These are phyloP conservation scores for Alternaria sp. DNA, from an alignment of 2,329 filamentous ascomycete species.

Conservation along the genomic window DNA sequence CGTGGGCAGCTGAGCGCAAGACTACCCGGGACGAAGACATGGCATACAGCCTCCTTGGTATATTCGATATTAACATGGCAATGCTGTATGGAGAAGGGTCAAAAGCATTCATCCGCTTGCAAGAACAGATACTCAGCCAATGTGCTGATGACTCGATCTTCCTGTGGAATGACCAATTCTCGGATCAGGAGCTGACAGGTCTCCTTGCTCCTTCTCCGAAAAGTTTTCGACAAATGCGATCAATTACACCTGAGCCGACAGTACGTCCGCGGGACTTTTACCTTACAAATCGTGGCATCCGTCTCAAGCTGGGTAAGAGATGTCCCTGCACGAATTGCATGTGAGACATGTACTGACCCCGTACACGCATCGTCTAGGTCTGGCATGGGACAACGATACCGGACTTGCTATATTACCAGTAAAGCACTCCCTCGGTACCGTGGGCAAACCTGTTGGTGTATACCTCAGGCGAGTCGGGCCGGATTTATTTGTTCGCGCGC, in stretches of 20 bases:
- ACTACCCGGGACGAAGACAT: constrained; percentile 30
- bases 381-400: constrained; percentile 12
- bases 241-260: constrained; percentile 3
- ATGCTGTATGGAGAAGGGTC: constrained; percentile 23
- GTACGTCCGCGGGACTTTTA: constrained; percentile 12
- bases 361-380: neutral
- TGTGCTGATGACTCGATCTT: constrained; percentile 15
- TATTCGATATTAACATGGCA: constrained; percentile 26
- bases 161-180: constrained; percentile 11
- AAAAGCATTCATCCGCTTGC: constrained; percentile 19
- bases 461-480: constrained; percentile 12
- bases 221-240: constrained; percentile 13
- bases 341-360: too few relatives aligned
- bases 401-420: constrained; percentile 16
- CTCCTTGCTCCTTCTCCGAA: constrained; percentile 7
- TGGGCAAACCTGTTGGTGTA: constrained; percentile 4
- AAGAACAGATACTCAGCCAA: constrained; percentile 19
- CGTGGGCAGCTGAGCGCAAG: constrained; percentile 29
- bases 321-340: too few relatives aligned
- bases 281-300: constrained; percentile 14
- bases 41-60: constrained; percentile 28
- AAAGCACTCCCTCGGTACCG: constrained; percentile 10
- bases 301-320: constrained; percentile 2
- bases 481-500: constrained; percentile 11
- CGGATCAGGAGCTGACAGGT: constrained; percentile 11